These are phyloP conservation scores for Leishmania tarentolae DNA, from an alignment of 208 protist genomes.

Conservation along the genomic window DNA sequence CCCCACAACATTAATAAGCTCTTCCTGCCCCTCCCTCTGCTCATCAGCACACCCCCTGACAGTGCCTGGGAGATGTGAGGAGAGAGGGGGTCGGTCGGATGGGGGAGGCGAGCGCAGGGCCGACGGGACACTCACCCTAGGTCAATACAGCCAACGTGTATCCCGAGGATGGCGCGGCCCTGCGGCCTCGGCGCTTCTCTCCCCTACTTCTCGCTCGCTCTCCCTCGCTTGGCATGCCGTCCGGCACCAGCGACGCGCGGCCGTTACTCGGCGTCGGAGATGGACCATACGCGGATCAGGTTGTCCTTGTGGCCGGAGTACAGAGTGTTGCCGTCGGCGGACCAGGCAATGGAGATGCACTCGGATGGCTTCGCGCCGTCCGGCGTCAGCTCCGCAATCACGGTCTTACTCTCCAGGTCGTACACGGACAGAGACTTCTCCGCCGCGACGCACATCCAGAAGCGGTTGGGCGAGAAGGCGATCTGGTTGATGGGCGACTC, in stretches of 20 bases:
- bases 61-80: neutral
- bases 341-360: constrained; percentile 97
- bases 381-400: constrained; percentile 94
- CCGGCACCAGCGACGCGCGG: neutral
- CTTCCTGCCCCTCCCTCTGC: neutral
- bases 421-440: constrained; percentile 94
- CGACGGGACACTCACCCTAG: neutral
- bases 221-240: neutral
- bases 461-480: constrained; percentile 98
- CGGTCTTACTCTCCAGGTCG: constrained; percentile 97
- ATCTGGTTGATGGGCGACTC: constrained; percentile 93
- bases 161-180: constrained; percentile 10
- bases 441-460: constrained; percentile 99
- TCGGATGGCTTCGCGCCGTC: constrained; percentile 74
- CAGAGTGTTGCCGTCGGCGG: constrained; percentile 96
- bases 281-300: constrained; percentile 97
- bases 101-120: neutral
- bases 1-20: neutral
- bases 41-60: neutral
- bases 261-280: constrained; percentile 44
- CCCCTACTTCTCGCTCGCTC: neutral
- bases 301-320: constrained; percentile 99
- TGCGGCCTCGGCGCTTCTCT: neutral
- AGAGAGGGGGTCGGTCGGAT: neutral
- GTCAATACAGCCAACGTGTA: constrained; percentile 15